These are phyloP conservation scores for Azolla pinnata DNA, from an alignment of 75 land plant genomes.

Conservation along the genomic window DNA sequence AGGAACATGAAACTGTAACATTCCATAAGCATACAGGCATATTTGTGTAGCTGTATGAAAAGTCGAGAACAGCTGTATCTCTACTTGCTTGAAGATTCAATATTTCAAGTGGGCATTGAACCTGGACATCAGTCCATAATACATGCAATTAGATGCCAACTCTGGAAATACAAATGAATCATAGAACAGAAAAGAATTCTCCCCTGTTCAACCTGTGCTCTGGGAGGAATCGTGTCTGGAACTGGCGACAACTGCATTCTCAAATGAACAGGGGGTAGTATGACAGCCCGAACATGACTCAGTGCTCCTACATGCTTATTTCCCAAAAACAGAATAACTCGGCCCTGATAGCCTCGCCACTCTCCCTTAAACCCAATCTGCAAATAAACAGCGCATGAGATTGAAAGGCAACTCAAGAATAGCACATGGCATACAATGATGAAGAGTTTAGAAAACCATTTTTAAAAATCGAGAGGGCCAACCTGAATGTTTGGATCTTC, in stretches of 20 bases:
- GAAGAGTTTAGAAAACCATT: too few relatives aligned
- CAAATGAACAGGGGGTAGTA: slow-evolving; percentile 72
- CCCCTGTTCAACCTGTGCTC: slow-evolving; percentile 65
- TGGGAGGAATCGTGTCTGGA: slow-evolving; percentile 92
- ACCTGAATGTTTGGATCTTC: slow-evolving; percentile 97
- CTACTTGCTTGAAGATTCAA: slow-evolving; percentile 78
- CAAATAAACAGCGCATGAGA: not conserved
- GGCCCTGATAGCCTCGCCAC: slow-evolving; percentile 88
- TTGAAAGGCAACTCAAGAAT: too few relatives aligned
- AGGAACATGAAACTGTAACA: not conserved
- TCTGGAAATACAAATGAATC: slow-evolving; percentile 1
- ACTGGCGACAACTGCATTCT: slow-evolving; percentile 71
- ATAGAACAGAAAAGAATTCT: not conserved
- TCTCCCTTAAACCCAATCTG: slow-evolving; percentile 97
- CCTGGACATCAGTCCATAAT: slow-evolving; percentile 33
- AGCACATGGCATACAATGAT: too few relatives aligned
- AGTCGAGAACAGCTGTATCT: slow-evolving; percentile 86
- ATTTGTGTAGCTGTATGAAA: slow-evolving; percentile 65
- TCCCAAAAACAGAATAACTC: slow-evolving; percentile 80
- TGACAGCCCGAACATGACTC: slow-evolving; percentile 51
- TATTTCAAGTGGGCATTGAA: slow-evolving; percentile 90
- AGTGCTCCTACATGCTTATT: slow-evolving; percentile 88
- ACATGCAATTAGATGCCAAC: not conserved
- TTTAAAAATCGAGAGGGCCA: too few relatives aligned
- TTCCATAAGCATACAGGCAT: slow-evolving; percentile 32